phyloP scores from a whole-genome alignment of 352 stramenopile genomes.

The Peronospora destructor region DNA sequence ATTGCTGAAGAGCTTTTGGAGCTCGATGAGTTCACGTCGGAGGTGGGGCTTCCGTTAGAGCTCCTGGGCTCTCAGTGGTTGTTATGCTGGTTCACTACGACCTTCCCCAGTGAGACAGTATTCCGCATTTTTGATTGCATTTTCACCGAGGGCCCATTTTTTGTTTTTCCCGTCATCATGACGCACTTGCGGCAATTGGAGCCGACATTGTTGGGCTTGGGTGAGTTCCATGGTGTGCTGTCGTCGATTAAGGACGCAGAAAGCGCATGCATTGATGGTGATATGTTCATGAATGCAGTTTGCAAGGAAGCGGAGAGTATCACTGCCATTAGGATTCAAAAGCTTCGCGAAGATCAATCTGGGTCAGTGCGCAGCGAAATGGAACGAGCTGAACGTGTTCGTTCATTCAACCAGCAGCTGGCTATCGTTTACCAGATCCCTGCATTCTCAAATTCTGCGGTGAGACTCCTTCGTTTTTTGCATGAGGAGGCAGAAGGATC shows the following conservation, averaged over 20 bases:
- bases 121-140: slow-evolving; percentile 87
- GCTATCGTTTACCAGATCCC: slow-evolving; percentile 71
- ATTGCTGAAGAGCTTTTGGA: slow-evolving; percentile 74
- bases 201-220: slow-evolving; percentile 34
- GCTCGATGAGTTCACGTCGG: slow-evolving; percentile 65
- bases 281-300: slow-evolving; percentile 50
- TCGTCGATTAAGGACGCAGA: slow-evolving; percentile 69
- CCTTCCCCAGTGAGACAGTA: slow-evolving; percentile 79
- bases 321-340: slow-evolving; percentile 28
- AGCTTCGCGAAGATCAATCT: slow-evolving; percentile 46
- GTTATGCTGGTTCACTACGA: slow-evolving; percentile 88
- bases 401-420: slow-evolving; percentile 62
- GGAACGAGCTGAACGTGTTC: slow-evolving; percentile 53
- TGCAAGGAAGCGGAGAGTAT: slow-evolving; percentile 41
- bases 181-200: slow-evolving; percentile 65
- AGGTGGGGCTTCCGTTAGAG: slow-evolving; percentile 79
- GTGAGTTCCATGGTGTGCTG: slow-evolving; percentile 67
- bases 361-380: slow-evolving; percentile 60
- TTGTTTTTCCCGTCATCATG: slow-evolving; percentile 82
- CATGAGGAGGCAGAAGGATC: slow-evolving; percentile 70
- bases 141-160: slow-evolving; percentile 70
- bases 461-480: slow-evolving; percentile 61
- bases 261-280: slow-evolving; percentile 52
- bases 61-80: slow-evolving; percentile 87
- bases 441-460: slow-evolving; percentile 63